phyloP scores from a whole-genome alignment of 768 basidiomycete species.

The Agrocybe praecox region DNA sequence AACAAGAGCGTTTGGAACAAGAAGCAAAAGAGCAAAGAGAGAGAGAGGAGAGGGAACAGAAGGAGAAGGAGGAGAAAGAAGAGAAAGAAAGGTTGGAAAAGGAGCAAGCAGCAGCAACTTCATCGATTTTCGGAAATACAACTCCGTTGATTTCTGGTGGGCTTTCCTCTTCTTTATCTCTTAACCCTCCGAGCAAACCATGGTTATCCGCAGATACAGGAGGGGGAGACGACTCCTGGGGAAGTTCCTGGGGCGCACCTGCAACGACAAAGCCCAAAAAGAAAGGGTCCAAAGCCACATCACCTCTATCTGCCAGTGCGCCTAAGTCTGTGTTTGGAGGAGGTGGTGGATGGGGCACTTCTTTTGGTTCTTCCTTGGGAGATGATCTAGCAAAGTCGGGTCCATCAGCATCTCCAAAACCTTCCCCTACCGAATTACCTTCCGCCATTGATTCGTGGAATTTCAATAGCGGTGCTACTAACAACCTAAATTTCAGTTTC shows the following conservation, averaged over 20 bases:
- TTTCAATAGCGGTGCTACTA: not conserved
- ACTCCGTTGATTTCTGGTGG: constrained; percentile 20
- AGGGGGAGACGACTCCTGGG: constrained; percentile 23
- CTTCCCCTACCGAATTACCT: constrained; percentile 11
- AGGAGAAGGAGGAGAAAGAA: constrained; percentile 12
- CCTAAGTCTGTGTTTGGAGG: constrained; percentile 18
- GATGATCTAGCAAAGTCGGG: not conserved
- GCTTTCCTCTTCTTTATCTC: constrained; percentile 22
- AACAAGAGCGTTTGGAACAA: constrained; percentile 2
- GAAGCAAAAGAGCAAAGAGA: constrained; percentile 15
- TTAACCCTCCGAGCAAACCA: constrained; percentile 24
- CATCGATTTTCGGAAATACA: constrained; percentile 18
- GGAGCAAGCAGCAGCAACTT: constrained; percentile 5
- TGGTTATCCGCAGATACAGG: constrained; percentile 23
- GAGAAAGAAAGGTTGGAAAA: constrained; percentile 19
- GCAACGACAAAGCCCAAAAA: constrained; percentile 17
- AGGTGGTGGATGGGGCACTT: constrained; percentile 13
- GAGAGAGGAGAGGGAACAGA: constrained; percentile 6
- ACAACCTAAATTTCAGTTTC: constrained; percentile 5
- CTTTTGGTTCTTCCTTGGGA: constrained; percentile 10
- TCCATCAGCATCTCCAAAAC: constrained; percentile 13
- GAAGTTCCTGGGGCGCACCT: constrained; percentile 12
- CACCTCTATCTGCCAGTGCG: constrained; percentile 1
- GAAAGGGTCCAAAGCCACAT: constrained; percentile 19
- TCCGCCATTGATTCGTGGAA: constrained; percentile 1